Base-by-base conservation (phyloP, 1,139 yeast species). In the Lodderomyces margitis region DNA sequence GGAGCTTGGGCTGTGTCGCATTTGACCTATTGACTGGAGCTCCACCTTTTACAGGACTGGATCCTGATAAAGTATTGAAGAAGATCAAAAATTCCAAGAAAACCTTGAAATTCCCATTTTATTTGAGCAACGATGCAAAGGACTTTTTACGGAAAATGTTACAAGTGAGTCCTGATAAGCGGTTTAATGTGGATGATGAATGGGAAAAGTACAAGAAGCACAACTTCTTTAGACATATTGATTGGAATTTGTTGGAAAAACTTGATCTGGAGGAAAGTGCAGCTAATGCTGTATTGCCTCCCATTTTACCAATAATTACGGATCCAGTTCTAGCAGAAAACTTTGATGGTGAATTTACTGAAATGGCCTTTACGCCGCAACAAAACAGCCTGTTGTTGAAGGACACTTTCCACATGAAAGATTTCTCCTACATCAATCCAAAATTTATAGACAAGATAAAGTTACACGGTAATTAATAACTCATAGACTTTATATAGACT, bases 41-140 rank as follows among this genome's bases (percentile, higher is more conserved):
- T 37, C 98, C 98, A 1, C 98, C 98, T 2, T 91, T 88, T 59
- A 87, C 95, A 0, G 98, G 98, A 2, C 83, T 80, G 48, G 88
- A 86, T 56, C 87, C 87, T 57, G 87, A 87, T 58, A 79, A 80
- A 42, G 88, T 92, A 38, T 74, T 84, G 55, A 91, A 87, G 49
- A 89, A 87, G 61, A 87, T 92, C 38, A 70, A 84, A 43, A 57
- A 68, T 20, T 58, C 68, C 34, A 85, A 85, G 48, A 81, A 85
- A 47, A 80, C 83, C 49, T 76, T 88, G 24, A 82, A 80, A 46
- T 76, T 84, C 51, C 98, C 98, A 1, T 86, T 80, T 56, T 89
- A 88, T 59, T 67, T 92, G 42, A 81, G 95, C 16, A 70, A 74
- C 6, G 97, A 91, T 45, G 94, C 96, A 44, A 89, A 87, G 58